phyloP scores from a whole-genome alignment of 192 early-diverging fungal genomes.

The Piromyces sp. region DNA sequence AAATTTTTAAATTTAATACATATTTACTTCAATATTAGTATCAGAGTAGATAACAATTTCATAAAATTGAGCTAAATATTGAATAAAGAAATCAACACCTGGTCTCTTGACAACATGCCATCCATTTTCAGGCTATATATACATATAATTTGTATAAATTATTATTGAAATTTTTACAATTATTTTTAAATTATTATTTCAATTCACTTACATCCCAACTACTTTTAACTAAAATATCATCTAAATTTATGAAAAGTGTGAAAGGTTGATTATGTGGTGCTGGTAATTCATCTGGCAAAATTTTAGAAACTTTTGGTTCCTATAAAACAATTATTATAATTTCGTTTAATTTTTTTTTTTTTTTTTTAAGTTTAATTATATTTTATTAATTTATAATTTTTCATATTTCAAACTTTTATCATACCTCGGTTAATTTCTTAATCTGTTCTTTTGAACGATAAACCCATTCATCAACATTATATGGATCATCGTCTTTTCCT shows the following conservation, averaged over 20 bases:
- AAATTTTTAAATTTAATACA: no score
- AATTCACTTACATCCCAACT: constrained; percentile 65
- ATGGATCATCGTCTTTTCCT: not conserved
- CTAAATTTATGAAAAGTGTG: constrained; percentile 87
- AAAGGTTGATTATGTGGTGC: constrained; percentile 61
- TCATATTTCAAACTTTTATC: no score
- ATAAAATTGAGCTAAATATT: constrained; percentile 75
- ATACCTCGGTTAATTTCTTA: not conserved
- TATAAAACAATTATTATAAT: no score
- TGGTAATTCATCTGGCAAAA: constrained; percentile 79
- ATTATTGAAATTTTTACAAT: no score
- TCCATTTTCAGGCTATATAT: constrained; percentile 64
- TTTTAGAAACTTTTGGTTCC: constrained; percentile 20
- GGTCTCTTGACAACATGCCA: constrained; percentile 94
- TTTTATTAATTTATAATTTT: no score
- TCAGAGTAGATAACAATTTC: constrained; percentile 97
- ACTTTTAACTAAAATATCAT: constrained; percentile 80
- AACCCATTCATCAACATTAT: not conserved
- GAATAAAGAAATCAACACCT: constrained; percentile 85
- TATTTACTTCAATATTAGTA: constrained; percentile 57
- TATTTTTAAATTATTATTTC: no score
- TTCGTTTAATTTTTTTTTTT: no score
- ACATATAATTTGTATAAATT: not conserved
- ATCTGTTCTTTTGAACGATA: not conserved
- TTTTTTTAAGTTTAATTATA: no score